phyloP scores from a whole-genome alignment of 1,139 yeast genomes.

The Lodderomyces jiufengensis region DNA sequence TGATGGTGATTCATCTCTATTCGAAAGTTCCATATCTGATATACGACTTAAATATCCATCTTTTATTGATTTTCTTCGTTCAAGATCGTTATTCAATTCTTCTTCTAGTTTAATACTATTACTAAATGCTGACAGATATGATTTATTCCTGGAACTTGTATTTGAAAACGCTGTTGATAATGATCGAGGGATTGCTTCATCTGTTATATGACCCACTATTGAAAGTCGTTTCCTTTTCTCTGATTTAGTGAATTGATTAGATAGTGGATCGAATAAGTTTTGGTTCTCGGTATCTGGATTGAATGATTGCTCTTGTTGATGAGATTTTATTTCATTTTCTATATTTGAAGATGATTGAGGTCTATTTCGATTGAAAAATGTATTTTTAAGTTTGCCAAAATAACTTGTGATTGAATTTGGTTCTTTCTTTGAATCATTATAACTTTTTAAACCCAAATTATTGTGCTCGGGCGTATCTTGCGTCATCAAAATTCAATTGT shows the following conservation, averaged over 20 bases:
- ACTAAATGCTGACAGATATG: slow-evolving; percentile 26
- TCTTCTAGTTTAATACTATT: slow-evolving; percentile 24
- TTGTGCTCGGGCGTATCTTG: too few relatives aligned
- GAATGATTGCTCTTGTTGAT: neutral
- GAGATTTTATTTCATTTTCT: neutral
- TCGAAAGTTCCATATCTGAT: neutral
- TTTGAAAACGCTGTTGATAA: slow-evolving; percentile 15
- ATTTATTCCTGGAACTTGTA: slow-evolving; percentile 4
- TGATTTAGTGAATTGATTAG: slow-evolving; percentile 22
- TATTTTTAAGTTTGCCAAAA: slow-evolving; percentile 2
- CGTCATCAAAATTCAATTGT: too few relatives aligned
- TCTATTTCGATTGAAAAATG: slow-evolving; percentile 1
- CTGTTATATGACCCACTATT: slow-evolving; percentile 21
- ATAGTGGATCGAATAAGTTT: slow-evolving; percentile 12
- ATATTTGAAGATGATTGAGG: too few relatives aligned
- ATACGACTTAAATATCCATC: neutral
- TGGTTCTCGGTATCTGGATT: neutral
- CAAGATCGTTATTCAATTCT: slow-evolving; percentile 26
- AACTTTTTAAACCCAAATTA: neutral
- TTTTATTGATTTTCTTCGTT: slow-evolving; percentile 20
- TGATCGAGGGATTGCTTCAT: slow-evolving; percentile 28
- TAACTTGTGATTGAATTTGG: neutral
- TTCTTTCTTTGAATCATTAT: neutral
- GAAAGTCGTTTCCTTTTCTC: slow-evolving; percentile 32
- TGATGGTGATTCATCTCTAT: slow-evolving; percentile 11